phyloP scores from a whole-genome alignment of 2,329 filamentous ascomycete species.

The Pseudocercospora musae region DNA sequence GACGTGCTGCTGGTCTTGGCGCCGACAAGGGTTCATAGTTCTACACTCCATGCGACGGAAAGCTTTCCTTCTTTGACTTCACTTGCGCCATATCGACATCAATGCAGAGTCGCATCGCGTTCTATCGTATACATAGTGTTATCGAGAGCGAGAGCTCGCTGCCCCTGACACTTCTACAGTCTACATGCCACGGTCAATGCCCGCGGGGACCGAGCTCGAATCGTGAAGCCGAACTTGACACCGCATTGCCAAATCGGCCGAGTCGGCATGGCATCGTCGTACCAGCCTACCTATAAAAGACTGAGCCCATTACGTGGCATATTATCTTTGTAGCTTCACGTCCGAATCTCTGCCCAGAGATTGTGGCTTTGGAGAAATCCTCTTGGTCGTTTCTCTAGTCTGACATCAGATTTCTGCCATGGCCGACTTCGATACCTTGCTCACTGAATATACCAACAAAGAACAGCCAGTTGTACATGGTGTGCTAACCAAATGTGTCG shows the following conservation, averaged over 20 bases:
- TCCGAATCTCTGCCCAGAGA: neutral
- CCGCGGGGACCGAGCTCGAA: neutral
- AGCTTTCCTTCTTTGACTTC: neutral
- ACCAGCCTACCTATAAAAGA: neutral
- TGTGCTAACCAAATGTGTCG: conserved; percentile 10
- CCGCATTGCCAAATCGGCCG: neutral
- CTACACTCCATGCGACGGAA: neutral
- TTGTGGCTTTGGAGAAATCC: neutral
- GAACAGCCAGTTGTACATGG: conserved; percentile 9
- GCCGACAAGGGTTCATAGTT: neutral
- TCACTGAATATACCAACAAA: conserved; percentile 3
- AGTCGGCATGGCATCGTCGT: neutral
- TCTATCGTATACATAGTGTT: neutral
- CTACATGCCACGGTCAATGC: neutral
- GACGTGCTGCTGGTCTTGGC: neutral
- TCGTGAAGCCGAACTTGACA: neutral
- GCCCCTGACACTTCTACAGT: too few relatives aligned
- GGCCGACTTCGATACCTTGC: conserved; percentile 6
- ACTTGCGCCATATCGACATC: neutral
- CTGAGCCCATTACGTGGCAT: neutral
- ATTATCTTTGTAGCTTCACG: neutral
- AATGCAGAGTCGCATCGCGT: neutral
- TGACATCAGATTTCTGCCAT: neutral
- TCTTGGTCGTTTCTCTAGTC: neutral
- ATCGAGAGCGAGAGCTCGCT: neutral